A percentile compares a stretch with the other conserved stretches of the same genome.
phyloP scores from a whole-genome alignment of 495 filamentous ascomycete species.

The Annulohypoxylon bovei region DNA sequence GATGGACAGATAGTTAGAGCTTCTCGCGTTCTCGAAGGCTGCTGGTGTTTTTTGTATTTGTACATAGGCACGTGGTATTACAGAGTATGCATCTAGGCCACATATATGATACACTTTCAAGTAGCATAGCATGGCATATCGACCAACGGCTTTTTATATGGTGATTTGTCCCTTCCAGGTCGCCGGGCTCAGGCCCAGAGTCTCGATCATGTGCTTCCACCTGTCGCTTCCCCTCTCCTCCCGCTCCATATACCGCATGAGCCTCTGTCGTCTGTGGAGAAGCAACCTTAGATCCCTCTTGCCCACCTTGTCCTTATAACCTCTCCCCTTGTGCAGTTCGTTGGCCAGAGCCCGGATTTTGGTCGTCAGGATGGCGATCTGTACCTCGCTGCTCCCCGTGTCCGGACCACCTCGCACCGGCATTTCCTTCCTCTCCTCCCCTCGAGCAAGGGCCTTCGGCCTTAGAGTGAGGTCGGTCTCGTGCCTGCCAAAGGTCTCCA shows the following conservation, averaged over 20 bases:
- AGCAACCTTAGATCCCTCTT: conserved; percentile 87
- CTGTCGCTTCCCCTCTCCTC: conserved; percentile 91
- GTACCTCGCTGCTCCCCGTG: conserved; percentile 93
- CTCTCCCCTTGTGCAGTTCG: conserved; percentile 63
- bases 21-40: conserved; percentile 29
- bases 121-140: conserved; percentile 21
- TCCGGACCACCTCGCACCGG: conserved; percentile 84
- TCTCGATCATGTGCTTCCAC: conserved; percentile 85
- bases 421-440: conserved; percentile 55
- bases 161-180: conserved; percentile 89
- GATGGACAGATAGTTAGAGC: conserved; percentile 35
- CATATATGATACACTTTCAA: conserved; percentile 37
- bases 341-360: conserved; percentile 87
- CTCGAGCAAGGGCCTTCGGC: conserved; percentile 58
- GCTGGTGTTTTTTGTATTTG: conserved; percentile 33
- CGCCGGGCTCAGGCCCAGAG: conserved; percentile 83
- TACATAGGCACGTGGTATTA: conserved; percentile 41
- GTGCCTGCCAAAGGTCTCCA: conserved; percentile 90
- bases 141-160: conserved; percentile 56
- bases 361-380: conserved; percentile 94
- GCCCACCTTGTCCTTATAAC: conserved; percentile 84
- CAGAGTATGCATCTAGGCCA: conserved; percentile 39
- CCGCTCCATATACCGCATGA: conserved; percentile 82
- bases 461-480: conserved; percentile 77
- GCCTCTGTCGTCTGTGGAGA: conserved; percentile 88